These are phyloP conservation scores for Pythium oligandrum DNA, from an alignment of 352 stramenopile genomes.

Conservation along the genomic window DNA sequence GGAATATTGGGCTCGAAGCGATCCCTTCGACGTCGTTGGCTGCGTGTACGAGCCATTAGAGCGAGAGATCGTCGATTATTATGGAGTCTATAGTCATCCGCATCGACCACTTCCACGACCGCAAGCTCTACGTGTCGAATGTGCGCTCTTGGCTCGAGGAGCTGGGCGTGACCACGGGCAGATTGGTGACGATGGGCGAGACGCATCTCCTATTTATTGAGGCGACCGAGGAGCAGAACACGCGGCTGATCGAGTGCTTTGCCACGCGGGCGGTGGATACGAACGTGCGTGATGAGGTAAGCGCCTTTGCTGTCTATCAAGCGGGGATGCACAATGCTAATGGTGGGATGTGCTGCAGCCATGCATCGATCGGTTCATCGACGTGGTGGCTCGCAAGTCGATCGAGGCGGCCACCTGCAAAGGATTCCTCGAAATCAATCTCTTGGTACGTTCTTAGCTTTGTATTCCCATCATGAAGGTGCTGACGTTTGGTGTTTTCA, in stretches of 20 bases:
- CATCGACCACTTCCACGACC: conserved; percentile 68
- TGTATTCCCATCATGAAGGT: not conserved
- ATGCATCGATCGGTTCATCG: conserved; percentile 70
- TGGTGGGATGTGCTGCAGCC: conserved; percentile 16
- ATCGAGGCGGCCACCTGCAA: conserved; percentile 40
- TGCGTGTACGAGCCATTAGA: no score
- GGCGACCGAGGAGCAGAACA: conserved; percentile 31
- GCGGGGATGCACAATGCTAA: not conserved
- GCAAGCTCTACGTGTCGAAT: conserved; percentile 45
- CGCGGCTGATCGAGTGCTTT: conserved; percentile 42
- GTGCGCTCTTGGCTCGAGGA: conserved; percentile 57
- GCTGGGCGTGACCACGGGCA: conserved; percentile 36
- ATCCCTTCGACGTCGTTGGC: no score
- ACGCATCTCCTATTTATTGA: conserved; percentile 61
- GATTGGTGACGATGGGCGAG: conserved; percentile 59
- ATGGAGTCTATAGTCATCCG: conserved; percentile 65
- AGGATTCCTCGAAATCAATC: conserved; percentile 76
- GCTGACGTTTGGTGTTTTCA: conserved; percentile 8
- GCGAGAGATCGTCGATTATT: not conserved
- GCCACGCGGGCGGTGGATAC: conserved; percentile 44
- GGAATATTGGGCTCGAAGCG: no score
- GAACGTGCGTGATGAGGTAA: conserved; percentile 48
- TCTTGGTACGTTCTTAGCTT: conserved; percentile 39
- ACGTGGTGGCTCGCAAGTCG: conserved; percentile 52
- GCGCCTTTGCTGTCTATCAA: not conserved